Evolutionary conservation across 108 stramenopile genomes (phyloP).

Genomic region (Thalassiosira profunda): DNA sequence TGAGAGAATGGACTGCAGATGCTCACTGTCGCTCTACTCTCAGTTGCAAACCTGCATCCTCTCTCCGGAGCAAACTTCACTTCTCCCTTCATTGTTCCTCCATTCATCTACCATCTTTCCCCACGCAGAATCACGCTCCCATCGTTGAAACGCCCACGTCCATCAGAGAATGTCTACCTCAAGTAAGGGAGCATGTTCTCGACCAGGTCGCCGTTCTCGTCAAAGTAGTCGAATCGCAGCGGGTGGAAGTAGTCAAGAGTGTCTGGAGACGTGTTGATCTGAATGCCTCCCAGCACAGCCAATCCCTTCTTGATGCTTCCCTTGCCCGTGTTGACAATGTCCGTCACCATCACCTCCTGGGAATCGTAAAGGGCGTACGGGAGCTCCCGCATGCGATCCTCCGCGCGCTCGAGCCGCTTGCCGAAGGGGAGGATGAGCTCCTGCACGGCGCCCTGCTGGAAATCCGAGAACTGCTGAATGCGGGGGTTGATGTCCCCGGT

Average conservation of each 20-base stretch:
- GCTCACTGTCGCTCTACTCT: no score
- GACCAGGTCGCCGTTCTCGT: slow-evolving; percentile 51
- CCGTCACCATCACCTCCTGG: slow-evolving; percentile 22
- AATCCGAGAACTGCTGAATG: slow-evolving; percentile 47
- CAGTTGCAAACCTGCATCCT: no score
- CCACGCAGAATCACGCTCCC: no score
- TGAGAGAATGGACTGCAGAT: no score
- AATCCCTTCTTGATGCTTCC: slow-evolving; percentile 22
- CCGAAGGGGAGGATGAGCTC: slow-evolving; percentile 52
- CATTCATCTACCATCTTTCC: no score
- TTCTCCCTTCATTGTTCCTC: no score
- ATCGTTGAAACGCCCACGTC: no score
- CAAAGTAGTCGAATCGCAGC: slow-evolving; percentile 55
- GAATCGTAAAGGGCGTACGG: slow-evolving; percentile 33
- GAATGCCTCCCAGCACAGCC: slow-evolving; percentile 72
- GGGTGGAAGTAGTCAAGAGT: slow-evolving; percentile 74
- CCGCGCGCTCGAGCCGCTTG: slow-evolving; percentile 46
- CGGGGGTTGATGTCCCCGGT: slow-evolving; percentile 22
- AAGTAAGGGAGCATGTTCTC: slow-evolving; percentile 51
- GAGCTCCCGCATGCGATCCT: slow-evolving; percentile 38
- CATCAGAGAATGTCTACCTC: no score
- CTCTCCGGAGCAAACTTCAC: no score
- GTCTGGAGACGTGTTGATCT: slow-evolving; percentile 72
- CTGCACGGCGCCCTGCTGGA: slow-evolving; percentile 62
- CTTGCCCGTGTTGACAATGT: slow-evolving; percentile 25